Evolutionary conservation across 768 basidiomycete species (phyloP).

Genomic region (Krasilnikovozyma curviuscula): DNA sequence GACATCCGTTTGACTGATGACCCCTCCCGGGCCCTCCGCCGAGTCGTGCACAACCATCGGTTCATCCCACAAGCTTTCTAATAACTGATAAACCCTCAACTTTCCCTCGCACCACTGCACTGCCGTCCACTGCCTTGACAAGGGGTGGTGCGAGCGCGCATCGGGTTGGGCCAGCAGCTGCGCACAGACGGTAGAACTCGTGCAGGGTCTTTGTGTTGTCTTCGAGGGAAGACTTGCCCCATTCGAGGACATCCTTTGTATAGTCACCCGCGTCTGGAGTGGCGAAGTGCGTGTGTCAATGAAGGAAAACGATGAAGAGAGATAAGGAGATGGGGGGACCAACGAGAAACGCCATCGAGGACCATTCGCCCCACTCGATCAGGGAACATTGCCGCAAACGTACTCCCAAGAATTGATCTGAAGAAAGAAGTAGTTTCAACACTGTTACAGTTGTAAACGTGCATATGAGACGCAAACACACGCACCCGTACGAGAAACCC

Average conservation of each 20-base stretch:
- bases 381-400: constrained; percentile 5
- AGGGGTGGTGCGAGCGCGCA: background rate
- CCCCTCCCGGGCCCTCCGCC: background rate
- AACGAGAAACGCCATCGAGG: constrained; percentile 3
- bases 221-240: background rate
- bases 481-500: background rate
- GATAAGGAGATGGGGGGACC: background rate
- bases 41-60: background rate
- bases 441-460: background rate
- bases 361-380: constrained; percentile 5
- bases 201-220: too few relatives aligned
- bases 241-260: background rate
- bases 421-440: background rate
- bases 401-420: background rate
- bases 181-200: background rate
- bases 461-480: too few relatives aligned
- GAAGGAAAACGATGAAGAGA: background rate
- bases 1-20: too few relatives aligned
- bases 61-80: background rate
- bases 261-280: constrained; percentile 2
- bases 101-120: too few relatives aligned
- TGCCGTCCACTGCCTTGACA: background rate
- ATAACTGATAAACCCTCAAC: background rate
- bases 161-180: background rate
- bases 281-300: background rate